These are phyloP conservation scores for Penicillium sp. DNA, from an alignment of 2,329 filamentous ascomycete genomes.

Conservation along the genomic window DNA sequence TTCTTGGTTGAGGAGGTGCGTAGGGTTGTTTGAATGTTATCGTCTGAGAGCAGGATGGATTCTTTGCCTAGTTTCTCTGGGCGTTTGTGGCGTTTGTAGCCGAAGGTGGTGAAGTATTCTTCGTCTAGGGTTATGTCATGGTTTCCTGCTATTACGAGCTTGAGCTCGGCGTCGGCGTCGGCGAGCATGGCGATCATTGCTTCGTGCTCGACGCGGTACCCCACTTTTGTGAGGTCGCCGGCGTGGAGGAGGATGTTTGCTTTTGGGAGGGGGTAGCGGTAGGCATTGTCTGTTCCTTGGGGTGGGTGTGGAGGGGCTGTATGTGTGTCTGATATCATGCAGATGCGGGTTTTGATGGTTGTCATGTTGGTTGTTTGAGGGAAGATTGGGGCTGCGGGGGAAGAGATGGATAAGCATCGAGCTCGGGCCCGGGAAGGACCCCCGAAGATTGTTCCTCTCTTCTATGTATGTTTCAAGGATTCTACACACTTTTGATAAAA, in stretches of 20 bases:
- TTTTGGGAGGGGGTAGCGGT: slow-evolving; percentile 47
- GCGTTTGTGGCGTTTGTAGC: slow-evolving; percentile 29
- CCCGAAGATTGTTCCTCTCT: background rate
- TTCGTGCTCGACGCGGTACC: slow-evolving; percentile 49
- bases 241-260: slow-evolving; percentile 58
- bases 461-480: background rate
- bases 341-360: slow-evolving; percentile 41
- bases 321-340: slow-evolving; percentile 47
- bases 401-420: background rate
- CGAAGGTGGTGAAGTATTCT: slow-evolving; percentile 43
- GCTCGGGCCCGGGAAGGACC: background rate
- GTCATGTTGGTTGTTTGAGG: slow-evolving; percentile 11
- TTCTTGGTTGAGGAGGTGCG: background rate
- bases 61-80: slow-evolving; percentile 19
- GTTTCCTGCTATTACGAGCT: slow-evolving; percentile 63
- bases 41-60: slow-evolving; percentile 21
- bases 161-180: slow-evolving; percentile 53
- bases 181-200: slow-evolving; percentile 48
- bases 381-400: slow-evolving; percentile 2
- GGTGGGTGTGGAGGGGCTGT: slow-evolving; percentile 26
- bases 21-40: slow-evolving; percentile 17
- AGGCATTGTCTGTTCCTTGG: slow-evolving; percentile 25
- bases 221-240: slow-evolving; percentile 58
- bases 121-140: slow-evolving; percentile 60
- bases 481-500: background rate